phyloP scores from a whole-genome alignment of 257 asterid genomes.

The Capsicum rhomboideum region DNA sequence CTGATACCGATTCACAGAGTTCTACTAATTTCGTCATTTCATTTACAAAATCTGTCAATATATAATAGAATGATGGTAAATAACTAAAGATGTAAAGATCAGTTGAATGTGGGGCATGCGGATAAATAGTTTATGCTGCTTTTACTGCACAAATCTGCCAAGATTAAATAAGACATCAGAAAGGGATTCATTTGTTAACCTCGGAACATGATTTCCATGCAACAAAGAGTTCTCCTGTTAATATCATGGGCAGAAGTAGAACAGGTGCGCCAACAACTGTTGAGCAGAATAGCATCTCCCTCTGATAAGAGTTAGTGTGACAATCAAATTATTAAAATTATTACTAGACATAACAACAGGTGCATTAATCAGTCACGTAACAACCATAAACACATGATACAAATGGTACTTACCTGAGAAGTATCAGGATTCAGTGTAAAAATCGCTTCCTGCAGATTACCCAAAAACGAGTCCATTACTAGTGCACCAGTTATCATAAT shows the following conservation, averaged over 20 bases:
- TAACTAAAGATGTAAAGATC: neutral
- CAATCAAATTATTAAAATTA: neutral
- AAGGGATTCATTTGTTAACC: constrained; percentile 21
- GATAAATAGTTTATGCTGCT: too few relatives aligned
- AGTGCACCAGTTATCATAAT: constrained; percentile 78
- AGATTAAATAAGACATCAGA: neutral
- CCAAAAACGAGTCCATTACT: constrained; percentile 84
- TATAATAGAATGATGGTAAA: neutral
- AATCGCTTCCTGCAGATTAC: constrained; percentile 88
- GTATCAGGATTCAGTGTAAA: constrained; percentile 83
- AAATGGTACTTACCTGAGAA: constrained; percentile 48
- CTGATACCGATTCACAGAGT: neutral
- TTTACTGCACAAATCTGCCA: neutral
- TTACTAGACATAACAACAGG: neutral
- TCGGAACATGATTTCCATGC: constrained; percentile 78
- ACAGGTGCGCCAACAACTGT: constrained; percentile 77
- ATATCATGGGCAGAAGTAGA: constrained; percentile 62
- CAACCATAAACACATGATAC: neutral
- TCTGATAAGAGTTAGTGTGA: constrained; percentile 19
- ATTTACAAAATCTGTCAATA: neutral
- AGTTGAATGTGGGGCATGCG: neutral
- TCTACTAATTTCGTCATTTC: neutral
- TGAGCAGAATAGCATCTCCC: constrained; percentile 87
- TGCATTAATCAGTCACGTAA: neutral
- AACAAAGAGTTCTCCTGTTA: constrained; percentile 64